Conservation (phyloP, 306 rosid species). For the Vachellia pachyceras region DNA sequence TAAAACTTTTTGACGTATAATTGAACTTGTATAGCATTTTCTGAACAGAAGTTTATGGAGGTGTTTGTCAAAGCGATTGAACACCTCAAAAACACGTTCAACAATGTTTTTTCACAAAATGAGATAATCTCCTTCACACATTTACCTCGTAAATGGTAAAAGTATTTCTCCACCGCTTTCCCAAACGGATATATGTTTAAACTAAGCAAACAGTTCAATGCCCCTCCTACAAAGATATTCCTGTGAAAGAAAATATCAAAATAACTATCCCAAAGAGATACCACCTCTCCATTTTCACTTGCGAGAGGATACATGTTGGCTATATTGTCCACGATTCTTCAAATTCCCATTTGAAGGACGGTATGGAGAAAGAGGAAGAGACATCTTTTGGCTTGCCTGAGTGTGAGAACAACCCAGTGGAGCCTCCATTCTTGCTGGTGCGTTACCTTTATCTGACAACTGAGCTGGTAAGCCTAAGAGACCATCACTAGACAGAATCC, state of each 20-base stretch:
- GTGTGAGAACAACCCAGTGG: not conserved
- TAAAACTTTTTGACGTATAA: constrained; percentile 17
- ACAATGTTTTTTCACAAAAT: no score
- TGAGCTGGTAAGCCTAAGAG: constrained; percentile 47
- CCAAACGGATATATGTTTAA: not conserved
- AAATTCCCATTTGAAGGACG: not conserved
- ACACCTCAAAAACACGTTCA: no score
- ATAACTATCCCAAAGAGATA: not conserved
- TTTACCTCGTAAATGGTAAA: no score
- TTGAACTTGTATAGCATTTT: constrained; percentile 23
- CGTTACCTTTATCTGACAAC: no score
- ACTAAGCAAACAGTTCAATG: constrained; percentile 22
- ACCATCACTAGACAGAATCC: constrained; percentile 76
- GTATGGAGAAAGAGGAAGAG: no score
- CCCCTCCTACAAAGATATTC: not conserved
- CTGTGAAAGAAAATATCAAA: not conserved
- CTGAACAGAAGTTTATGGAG: constrained; percentile 5
- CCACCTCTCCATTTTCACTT: constrained; percentile 36
- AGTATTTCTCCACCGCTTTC: no score
- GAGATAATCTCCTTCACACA: no score
- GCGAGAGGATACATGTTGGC: constrained; percentile 5
- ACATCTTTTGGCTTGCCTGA: not conserved
- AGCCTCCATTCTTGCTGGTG: no score
- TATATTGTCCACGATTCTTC: not conserved
- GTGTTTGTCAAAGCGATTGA: no score